phyloP scores from a whole-genome alignment of 2,329 filamentous ascomycete genomes.

The Cercospora sp. region DNA sequence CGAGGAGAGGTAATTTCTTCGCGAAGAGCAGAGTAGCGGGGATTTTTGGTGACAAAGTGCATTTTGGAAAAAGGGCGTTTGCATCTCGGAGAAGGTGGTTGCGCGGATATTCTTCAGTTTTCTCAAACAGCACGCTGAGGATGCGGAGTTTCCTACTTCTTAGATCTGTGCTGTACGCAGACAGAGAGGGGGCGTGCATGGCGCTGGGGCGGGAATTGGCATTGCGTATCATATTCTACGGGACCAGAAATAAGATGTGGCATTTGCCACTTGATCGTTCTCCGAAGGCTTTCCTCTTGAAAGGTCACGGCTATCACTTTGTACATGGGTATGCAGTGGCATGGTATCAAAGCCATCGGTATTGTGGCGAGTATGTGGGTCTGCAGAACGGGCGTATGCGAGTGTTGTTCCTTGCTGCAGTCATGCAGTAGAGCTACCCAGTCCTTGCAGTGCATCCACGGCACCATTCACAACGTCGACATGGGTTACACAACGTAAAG shows the following conservation, averaged over 20 bases:
- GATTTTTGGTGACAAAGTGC: neutral
- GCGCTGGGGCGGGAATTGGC: neutral
- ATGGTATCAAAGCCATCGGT: too few species aligned
- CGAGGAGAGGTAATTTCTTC: neutral
- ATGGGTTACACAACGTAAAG: neutral
- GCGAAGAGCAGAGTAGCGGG: neutral
- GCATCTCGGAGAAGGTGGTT: neutral
- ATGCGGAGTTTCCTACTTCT: neutral
- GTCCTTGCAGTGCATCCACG: neutral
- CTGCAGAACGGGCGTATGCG: neutral
- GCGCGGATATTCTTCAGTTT: neutral
- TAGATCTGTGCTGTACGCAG: conserved; percentile 11
- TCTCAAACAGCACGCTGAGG: neutral
- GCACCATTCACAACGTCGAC: neutral
- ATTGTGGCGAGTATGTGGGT: neutral
- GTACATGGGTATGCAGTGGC: too few species aligned
- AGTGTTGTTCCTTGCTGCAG: neutral
- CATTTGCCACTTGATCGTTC: neutral
- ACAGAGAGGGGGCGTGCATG: neutral
- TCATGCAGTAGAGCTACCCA: neutral
- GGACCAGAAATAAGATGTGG: neutral
- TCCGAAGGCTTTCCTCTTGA: neutral
- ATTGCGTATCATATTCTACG: neutral
- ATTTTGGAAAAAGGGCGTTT: neutral
- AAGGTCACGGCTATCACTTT: too few species aligned